phyloP scores from a whole-genome alignment of 768 basidiomycete genomes.

The Rhizopogon rudus region DNA sequence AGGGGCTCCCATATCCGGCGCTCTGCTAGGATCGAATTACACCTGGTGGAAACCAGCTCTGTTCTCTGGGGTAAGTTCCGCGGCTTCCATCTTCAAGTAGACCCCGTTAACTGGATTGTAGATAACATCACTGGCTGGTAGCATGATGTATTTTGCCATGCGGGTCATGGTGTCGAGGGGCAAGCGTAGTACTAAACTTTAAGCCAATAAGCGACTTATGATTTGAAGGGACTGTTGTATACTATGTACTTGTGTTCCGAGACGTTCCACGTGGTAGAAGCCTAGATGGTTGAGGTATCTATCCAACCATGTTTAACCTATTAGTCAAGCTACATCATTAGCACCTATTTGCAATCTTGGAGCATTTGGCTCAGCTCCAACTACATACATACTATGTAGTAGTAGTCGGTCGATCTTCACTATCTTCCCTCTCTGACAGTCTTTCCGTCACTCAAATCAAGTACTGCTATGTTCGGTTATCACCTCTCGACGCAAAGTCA shows the following conservation, averaged over 20 bases:
- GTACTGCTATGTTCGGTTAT: conserved; percentile 9
- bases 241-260: not conserved
- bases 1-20: conserved; percentile 54
- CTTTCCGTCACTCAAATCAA: not conserved
- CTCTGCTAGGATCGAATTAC: conserved; percentile 44
- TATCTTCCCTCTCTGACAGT: not conserved
- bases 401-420: not conserved
- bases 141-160: not conserved
- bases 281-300: too few relatives aligned
- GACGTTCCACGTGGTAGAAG: not conserved
- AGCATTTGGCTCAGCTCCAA: not conserved
- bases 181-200: not conserved
- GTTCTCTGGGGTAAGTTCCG: conserved; percentile 36
- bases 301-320: too few relatives aligned
- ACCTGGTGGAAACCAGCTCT: conserved; percentile 53
- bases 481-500: conserved; percentile 26
- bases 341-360: not conserved
- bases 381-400: too few relatives aligned
- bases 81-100: not conserved
- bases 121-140: not conserved
- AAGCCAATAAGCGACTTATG: too few relatives aligned
- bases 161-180: not conserved
- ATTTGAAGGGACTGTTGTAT: too few relatives aligned
- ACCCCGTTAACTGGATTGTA: not conserved
- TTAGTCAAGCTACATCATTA: too few relatives aligned